Base-by-base conservation (phyloP, 352 stramenopile species). In the Phytophthora pisi region DNA sequence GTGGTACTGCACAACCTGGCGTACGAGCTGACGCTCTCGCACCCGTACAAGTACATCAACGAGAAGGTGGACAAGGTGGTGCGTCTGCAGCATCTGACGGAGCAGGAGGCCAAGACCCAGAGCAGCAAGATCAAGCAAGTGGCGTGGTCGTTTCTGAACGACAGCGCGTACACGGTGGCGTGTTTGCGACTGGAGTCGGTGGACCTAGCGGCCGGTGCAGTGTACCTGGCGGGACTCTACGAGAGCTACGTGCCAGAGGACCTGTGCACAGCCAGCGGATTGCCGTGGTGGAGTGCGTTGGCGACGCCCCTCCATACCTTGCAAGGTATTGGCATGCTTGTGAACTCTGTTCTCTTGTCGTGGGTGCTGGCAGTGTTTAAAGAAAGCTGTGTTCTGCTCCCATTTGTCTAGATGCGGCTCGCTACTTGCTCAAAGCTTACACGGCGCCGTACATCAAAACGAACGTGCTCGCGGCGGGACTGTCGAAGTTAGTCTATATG, bases 61-160 rank as follows among this genome's bases (percentile, higher is more conserved):
- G 86, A 95, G 54, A 93, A 95, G 56, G 88, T 97, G 57, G 83
- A 95, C 65, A 87, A 84, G 55, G 77, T 95, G 57, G 82, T 95
- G 57, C 79, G 74, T 34, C 75, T 95, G 26, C 77, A 81, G 72
- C 66, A 79, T 34, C 66, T 93, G 20, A 81, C 66, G 20, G 79
- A 89, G 45, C 71, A 78, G 30, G 64, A 75, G 26, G 70, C 74
- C 8, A 92, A 90, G 66, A 66, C 75, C 34, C 72, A 89, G 57
- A 88, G 78, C 60, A 83, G 77, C 26, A 93, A 95, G 67, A 86
- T 97, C 51, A 91, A 93, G 52, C 86, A 94, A 72, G 86, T 92
- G 28, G 83, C 88, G 0, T 97, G 90, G 90, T 96, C 83, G 50
- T 96, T 97, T 58, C 66, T 97, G 36, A 97, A 97, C 64, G 90